Percentiles rank a stretch among this genome's conserved stretches.
phyloP scores from a whole-genome alignment of 148 eudicot genomes.

The Suaeda aralocaspica region DNA sequence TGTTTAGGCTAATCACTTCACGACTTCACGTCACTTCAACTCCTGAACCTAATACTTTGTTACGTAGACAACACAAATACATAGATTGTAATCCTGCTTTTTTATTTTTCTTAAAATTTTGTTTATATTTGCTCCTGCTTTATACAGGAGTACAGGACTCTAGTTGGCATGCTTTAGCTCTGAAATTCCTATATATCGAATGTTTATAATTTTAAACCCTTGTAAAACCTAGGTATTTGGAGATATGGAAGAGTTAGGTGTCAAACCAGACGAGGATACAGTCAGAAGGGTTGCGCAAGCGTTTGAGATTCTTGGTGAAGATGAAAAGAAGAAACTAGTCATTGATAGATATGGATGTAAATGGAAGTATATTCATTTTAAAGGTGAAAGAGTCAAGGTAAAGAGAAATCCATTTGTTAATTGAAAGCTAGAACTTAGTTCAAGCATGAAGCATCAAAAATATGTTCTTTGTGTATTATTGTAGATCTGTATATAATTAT shows the following conservation, averaged over 20 bases:
- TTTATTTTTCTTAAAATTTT: background rate
- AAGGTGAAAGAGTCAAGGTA: conserved; percentile 69
- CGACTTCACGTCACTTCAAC: too few relatives aligned
- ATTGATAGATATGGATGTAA: conserved; percentile 48
- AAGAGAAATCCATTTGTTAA: conserved; percentile 27
- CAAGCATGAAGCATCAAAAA: background rate
- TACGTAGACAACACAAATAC: background rate
- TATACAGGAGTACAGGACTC: background rate
- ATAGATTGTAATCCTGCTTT: background rate
- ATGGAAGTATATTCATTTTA: conserved; percentile 78
- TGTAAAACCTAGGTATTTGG: conserved; percentile 64
- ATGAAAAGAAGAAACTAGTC: conserved; percentile 48
- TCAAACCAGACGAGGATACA: conserved; percentile 89
- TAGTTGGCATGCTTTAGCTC: background rate
- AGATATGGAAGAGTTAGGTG: conserved; percentile 92
- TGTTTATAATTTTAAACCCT: conserved; percentile 6
- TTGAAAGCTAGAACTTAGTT: background rate
- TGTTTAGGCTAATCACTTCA: too few relatives aligned
- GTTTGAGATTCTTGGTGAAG: conserved; percentile 57
- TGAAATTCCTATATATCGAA: background rate
- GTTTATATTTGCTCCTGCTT: too few relatives aligned
- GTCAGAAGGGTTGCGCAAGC: conserved; percentile 67
- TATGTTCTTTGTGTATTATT: background rate
- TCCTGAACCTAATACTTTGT: background rate
- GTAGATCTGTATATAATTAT: background rate